Evolutionary conservation across 1,284 basidiomycete species (phyloP), one percentile per base, ranked within the genome.

Genomic region (Flammula alnicola): DNA sequence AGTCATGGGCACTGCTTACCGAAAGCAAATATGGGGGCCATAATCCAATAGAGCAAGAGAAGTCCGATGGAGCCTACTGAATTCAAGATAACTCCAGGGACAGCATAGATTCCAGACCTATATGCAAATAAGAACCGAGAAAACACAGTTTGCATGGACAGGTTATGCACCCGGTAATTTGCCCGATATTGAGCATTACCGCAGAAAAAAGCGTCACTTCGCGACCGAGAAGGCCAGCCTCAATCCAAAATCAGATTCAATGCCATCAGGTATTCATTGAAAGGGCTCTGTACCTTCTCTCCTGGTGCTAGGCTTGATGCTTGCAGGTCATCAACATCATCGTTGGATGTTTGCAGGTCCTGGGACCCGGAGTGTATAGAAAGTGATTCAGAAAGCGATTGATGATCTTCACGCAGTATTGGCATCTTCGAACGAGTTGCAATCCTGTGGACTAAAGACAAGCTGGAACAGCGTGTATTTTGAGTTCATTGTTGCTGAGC

Each of bases 31-130:
- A 67, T 44, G 4, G 67, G 66, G 4, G 64, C 55, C 5, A 68
- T 39, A 16, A 64, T 40, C 68, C 66, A 69, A 44, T 57, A 67
- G 4, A 60, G 11, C 3, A 69, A 43, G 10, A 66, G 56, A 27
- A 68, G 35, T n/a, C 66, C 67, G 37, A 66, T 47, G 0, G 67
- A 69, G 10, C 67, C 67, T 14, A 68, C 64, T 14, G 67, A 68
- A 22, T 56, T 61, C 14, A 67, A 51, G 27, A 68, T 63, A 12
- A 58, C 50, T 2, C 66, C 68, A 9, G 65, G 66, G 5, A 65
- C 65, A 36, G 66, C 63, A 55, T 66, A 69, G 41, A 69, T 69
- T 12, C 66, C 66, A 26, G 66, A 65, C n/a, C 63, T 65, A 30
- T 2, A 8, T 32, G 25, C 16, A 11, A 40, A 39, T 29, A 19